These are phyloP conservation scores for Trichoderma sp. DNA, from an alignment of 2,329 filamentous ascomycete species.

Conservation along the genomic window DNA sequence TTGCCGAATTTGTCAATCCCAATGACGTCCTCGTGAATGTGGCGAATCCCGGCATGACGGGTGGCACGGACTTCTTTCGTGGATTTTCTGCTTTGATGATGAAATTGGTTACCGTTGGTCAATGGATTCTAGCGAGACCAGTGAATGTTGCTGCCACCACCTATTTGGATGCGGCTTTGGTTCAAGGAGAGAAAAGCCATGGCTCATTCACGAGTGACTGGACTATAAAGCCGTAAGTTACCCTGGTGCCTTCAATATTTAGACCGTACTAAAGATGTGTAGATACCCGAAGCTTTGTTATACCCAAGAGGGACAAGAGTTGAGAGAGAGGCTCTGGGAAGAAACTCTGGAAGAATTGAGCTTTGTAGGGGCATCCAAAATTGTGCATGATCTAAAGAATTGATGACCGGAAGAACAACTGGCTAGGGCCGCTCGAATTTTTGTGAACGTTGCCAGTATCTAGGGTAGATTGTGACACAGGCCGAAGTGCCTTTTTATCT, in stretches of 20 bases:
- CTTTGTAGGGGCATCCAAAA: not conserved
- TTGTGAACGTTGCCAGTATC: not conserved
- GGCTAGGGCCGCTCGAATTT: too few species aligned
- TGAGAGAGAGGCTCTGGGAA: not conserved
- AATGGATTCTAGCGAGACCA: not conserved
- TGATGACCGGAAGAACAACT: not conserved
- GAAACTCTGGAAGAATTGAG: not conserved
- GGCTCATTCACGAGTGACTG: not conserved
- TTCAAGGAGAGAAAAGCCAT: not conserved
- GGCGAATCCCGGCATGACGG: conserved; percentile 34
- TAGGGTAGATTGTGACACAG: not conserved
- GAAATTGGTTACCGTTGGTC: not conserved
- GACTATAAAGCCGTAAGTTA: not conserved
- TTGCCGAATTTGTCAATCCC: conserved; percentile 35
- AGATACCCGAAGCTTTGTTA: not conserved
- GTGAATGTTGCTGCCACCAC: not conserved
- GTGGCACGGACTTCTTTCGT: conserved; percentile 24
- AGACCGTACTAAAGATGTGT: not conserved
- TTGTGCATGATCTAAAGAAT: not conserved
- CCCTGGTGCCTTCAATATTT: not conserved
- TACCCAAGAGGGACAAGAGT: not conserved
- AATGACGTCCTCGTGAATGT: conserved; percentile 37
- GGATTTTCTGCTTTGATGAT: not conserved
- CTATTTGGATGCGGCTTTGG: not conserved
- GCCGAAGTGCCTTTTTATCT: too few species aligned